Base-by-base conservation (phyloP, 805 yeast genomes). In the Tetrapisispora nanseiensis region DNA sequence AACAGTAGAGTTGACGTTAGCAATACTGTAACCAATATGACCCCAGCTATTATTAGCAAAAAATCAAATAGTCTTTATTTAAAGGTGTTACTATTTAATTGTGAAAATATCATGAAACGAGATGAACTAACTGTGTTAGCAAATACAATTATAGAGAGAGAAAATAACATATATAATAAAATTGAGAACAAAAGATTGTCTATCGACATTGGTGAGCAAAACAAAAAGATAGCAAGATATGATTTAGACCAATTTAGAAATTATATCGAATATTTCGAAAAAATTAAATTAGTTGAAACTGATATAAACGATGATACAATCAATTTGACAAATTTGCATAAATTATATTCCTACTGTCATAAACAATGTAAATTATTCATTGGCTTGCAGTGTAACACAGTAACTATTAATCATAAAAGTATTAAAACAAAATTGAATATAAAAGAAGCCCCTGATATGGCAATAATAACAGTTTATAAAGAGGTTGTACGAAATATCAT, bases 401-500 rank as follows among this genome's bases (percentile, higher is more conserved):
- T 52, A 4, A 39, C 44, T 11, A 43, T 46, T 2, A 47, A 50
- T 18, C 33, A 43, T 18, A 32, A 41, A 1, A 15, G 41, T 13
- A 42, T 46, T 7, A 45, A 37, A 26, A 39, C 44, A 15, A 46
- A 43, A 31, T 29, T 51, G n/a, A 9, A 19, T 1, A 24, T 39
- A 12, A 37, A 40, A 3, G 21, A 29, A 8, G 20, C 47, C 16
- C 38, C 54, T 2, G 31, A 37, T 4, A 42, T 30, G 21, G 46
- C 48, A 3, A 47, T 51, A 6, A 37, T 51, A 6, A 47, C 40
- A n/a, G 39, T 49, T 2, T 44, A 45, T 37, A 47, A 49, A 41
- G 48, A 44, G 26, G 19, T 45, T 13, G 43, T 47, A 10, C 39
- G 43, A 36, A 27, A n/a, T 11, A 10, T 43, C 23, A 22, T 36